phyloP scores from a whole-genome alignment of 495 filamentous ascomycete species.

The Penicillium taxi region DNA sequence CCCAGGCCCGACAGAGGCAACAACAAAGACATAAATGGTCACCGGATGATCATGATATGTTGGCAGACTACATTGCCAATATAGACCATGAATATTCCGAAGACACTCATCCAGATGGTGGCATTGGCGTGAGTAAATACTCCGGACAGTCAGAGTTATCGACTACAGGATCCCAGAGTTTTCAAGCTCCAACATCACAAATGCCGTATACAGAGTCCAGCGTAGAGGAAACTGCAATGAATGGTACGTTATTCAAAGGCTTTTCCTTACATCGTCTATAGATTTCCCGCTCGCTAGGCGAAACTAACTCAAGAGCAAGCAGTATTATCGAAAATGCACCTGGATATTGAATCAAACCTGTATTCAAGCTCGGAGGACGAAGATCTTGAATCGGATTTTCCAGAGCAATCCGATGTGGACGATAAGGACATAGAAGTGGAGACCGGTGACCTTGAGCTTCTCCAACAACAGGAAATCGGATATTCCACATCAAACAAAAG shows the following conservation, averaged over 20 bases:
- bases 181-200: too few species aligned
- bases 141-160: constrained; percentile 2
- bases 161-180: not conserved
- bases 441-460: constrained; percentile 9
- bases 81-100: constrained; percentile 37
- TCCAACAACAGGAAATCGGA: constrained; percentile 14
- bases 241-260: constrained; percentile 2
- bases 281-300: not conserved
- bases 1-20: not conserved
- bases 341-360: constrained; percentile 8
- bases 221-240: not conserved
- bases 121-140: constrained; percentile 8
- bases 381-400: not conserved
- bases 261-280: not conserved
- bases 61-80: constrained; percentile 74
- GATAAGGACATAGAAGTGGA: constrained; percentile 8
- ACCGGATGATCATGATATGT: constrained; percentile 40
- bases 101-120: constrained; percentile 5
- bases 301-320: not conserved
- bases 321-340: constrained; percentile 14
- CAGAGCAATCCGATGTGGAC: constrained; percentile 5
- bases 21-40: constrained; percentile 5
- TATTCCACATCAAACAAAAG: constrained; percentile 10
- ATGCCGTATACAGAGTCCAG: not conserved
- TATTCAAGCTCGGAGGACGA: constrained; percentile 21